Base-by-base conservation (phyloP, 2,329 filamentous ascomycete species). In the Botrytis fragariae region DNA sequence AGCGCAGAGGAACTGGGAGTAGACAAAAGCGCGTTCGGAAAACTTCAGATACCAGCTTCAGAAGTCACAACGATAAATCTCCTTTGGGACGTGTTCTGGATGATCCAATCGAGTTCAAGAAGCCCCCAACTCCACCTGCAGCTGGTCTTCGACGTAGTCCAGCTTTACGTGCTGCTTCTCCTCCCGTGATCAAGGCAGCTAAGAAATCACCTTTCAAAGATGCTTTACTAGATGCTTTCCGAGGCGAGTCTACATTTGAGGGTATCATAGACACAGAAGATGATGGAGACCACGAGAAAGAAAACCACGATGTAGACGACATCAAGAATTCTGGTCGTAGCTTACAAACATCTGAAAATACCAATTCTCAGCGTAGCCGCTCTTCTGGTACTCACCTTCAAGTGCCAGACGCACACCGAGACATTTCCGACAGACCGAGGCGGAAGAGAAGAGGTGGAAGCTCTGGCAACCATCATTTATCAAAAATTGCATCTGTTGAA, bases 201-300 rank as follows among this genome's bases (percentile, higher is more conserved):
- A 78, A 78, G 20, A 89, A 87, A 78, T 84, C 84, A 51, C 86
- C 86, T 0, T 84, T 91, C 71, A 85, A 89, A 35, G 89, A 90
- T 59, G 85, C 86, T 63, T 81, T 91, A 14, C 87, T 87, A 71
- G 88, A 89, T 74, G 89, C 89, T 5, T 91, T 91, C 77, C 86
- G 86, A 57, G 89, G 89, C 44, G 88, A 91, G 79, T 91, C 89
- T 2, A 84, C 81, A 12, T 75, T 78, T 44, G 71, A 74, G 42
- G 70, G 67, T 37, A 75, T 77, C 16, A 77, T 74, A 64, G 76
- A 77, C 6, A 29, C 51, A 25, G 37, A 61, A 62, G 71, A 72
- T 45, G 60, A 72, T 57, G 61, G 59, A 9, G 44, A 76, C 18
- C 74, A 75, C 64, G 77, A 79, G 60, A 72, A 71, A 45, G 76